Evolutionary conservation across 768 basidiomycete species (phyloP).

Genomic region (Cyclocybe cylindracea): DNA sequence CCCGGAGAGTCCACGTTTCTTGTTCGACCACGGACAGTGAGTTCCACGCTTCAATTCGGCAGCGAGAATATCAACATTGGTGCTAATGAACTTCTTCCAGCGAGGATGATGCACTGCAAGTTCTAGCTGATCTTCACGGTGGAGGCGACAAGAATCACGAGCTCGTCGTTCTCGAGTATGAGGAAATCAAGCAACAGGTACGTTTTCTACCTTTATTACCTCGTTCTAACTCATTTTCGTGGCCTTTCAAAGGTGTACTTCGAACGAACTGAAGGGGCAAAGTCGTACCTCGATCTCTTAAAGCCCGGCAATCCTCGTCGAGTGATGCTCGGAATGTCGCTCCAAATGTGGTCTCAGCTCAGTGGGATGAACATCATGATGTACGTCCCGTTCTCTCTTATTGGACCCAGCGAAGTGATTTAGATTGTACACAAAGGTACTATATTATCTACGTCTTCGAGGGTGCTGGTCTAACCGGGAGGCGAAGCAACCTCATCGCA

Average conservation of each 20-base stretch:
- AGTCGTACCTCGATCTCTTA: conserved; percentile 66
- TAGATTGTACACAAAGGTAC: conserved; percentile 54
- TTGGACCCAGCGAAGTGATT: not conserved
- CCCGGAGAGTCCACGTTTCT: conserved; percentile 74
- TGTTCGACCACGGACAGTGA: conserved; percentile 61
- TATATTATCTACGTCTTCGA: conserved; percentile 73
- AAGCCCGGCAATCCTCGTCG: conserved; percentile 69
- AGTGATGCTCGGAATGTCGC: conserved; percentile 64
- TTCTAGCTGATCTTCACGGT: conserved; percentile 77
- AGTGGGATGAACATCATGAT: conserved; percentile 85
- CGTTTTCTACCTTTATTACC: not conserved
- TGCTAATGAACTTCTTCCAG: conserved; percentile 18
- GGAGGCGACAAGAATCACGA: conserved; percentile 56
- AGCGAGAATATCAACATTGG: not conserved
- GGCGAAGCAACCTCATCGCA: conserved; percentile 74
- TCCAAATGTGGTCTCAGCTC: conserved; percentile 83
- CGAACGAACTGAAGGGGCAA: conserved; percentile 71
- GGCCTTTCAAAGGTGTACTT: conserved; percentile 38
- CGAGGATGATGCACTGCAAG: conserved; percentile 64
- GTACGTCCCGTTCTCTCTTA: conserved; percentile 31
- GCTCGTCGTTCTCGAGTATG: conserved; percentile 69
- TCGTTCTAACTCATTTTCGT: not conserved
- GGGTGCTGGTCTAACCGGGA: conserved; percentile 75
- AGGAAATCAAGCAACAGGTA: conserved; percentile 61
- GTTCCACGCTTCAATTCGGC: conserved; percentile 2